These are phyloP conservation scores for Blastobotrys serpentis DNA, from an alignment of 1,139 yeast genomes.

Conservation along the genomic window DNA sequence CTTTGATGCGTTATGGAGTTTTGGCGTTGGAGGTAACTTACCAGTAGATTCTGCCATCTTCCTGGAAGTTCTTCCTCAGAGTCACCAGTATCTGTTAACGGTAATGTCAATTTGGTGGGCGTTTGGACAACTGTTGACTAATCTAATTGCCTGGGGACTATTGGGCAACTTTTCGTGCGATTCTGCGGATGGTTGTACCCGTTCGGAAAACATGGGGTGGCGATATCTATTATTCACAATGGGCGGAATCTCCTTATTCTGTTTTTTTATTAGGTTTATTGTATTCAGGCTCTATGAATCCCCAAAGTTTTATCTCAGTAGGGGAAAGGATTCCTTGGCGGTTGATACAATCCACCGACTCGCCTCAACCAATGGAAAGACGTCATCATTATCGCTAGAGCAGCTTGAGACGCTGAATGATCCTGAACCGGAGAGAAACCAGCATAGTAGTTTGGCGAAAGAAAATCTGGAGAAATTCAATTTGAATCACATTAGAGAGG, in stretches of 20 bases:
- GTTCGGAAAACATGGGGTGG: constrained; percentile 56
- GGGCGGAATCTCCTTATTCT: constrained; percentile 50
- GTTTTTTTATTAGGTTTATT: constrained; percentile 48
- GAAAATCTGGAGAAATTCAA: constrained; percentile 16
- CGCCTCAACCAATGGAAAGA: constrained; percentile 31
- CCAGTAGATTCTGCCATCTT: constrained; percentile 61
- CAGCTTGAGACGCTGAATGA: constrained; percentile 39
- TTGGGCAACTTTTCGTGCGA: constrained; percentile 50
- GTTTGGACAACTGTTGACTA: constrained; percentile 56
- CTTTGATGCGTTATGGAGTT: constrained; percentile 42
- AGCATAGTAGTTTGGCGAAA: constrained; percentile 9
- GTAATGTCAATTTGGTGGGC: constrained; percentile 61
- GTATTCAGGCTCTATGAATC: constrained; percentile 52
- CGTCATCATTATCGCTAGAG: constrained; percentile 47
- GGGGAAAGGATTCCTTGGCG: constrained; percentile 52
- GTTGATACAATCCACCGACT: constrained; percentile 23
- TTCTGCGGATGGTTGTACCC: constrained; percentile 43
- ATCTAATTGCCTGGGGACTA: constrained; percentile 54
- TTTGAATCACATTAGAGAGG: constrained; percentile 26
- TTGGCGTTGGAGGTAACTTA: constrained; percentile 54
- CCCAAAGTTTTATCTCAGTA: constrained; percentile 53
- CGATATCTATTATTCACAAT: constrained; percentile 54
- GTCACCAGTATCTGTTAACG: constrained; percentile 52
- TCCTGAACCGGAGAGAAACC: background rate
- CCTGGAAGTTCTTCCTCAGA: constrained; percentile 54